phyloP scores from a whole-genome alignment of 768 basidiomycete species.

The Cystoderma amianthinum region DNA sequence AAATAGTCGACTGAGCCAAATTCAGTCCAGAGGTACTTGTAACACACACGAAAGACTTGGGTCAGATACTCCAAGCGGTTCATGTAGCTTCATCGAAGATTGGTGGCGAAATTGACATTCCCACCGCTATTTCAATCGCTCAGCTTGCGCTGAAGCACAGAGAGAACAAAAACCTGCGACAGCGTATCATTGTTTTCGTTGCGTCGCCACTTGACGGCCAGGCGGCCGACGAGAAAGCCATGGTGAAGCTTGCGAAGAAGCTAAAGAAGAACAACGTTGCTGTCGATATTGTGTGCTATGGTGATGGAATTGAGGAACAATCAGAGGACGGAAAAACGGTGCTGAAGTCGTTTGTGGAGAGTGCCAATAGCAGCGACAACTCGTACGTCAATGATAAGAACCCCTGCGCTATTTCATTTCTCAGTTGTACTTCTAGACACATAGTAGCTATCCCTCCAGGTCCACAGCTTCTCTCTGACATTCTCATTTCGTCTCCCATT shows the following conservation, averaged over 20 bases:
- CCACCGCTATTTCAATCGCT: conserved; percentile 88
- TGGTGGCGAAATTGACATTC: conserved; percentile 78
- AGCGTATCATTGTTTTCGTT: conserved; percentile 91
- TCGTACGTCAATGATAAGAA: conserved; percentile 46
- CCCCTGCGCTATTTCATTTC: background rate
- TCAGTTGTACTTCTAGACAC: conserved; percentile 45
- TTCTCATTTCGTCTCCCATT: conserved; percentile 73
- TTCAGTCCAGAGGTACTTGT: conserved; percentile 90
- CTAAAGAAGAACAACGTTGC: conserved; percentile 99
- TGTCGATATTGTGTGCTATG: conserved; percentile 85
- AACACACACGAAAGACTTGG: conserved; percentile 92
- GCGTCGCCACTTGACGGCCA: conserved; percentile 77
- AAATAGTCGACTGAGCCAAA: no score
- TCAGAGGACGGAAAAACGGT: conserved; percentile 55
- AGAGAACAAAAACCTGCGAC: conserved; percentile 96
- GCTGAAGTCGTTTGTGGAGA: conserved; percentile 78
- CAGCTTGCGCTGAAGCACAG: conserved; percentile 96
- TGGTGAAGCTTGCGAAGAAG: conserved; percentile 91
- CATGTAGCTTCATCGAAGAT: conserved; percentile 68
- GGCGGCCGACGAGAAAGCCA: conserved; percentile 68
- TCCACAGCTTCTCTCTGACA: conserved; percentile 75
- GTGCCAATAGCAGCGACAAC: conserved; percentile 75
- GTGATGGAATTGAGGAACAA: conserved; percentile 76
- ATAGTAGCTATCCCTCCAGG: conserved; percentile 75
- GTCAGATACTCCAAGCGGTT: conserved; percentile 79